Evolutionary conservation across 768 basidiomycete genomes (phyloP).

Genomic region (Mycena olivaceomarginata): DNA sequence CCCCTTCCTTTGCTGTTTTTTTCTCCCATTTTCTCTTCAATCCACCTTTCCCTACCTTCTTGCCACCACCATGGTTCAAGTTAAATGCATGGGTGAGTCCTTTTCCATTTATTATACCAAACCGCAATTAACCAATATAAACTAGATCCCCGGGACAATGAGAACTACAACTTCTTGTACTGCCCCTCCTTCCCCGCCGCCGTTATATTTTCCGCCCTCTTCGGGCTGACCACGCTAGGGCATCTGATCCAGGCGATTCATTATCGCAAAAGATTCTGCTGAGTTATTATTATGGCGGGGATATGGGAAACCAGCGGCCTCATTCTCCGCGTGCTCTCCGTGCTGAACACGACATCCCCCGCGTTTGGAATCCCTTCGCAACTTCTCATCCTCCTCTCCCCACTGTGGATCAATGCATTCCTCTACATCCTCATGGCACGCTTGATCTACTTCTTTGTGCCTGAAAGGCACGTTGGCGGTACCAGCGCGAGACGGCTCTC

Average conservation of each 20-base stretch:
- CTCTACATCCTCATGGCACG: conserved; percentile 49
- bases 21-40: neutral
- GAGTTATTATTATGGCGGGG: conserved; percentile 49
- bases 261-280: conserved; percentile 49
- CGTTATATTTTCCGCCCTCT: conserved; percentile 44
- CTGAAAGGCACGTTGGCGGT: conserved; percentile 42
- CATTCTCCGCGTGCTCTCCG: conserved; percentile 35
- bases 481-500: conserved; percentile 43
- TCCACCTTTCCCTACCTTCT: neutral
- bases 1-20: neutral
- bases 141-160: conserved; percentile 25
- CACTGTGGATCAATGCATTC: conserved; percentile 53
- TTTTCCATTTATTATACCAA: too few relatives aligned
- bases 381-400: conserved; percentile 48
- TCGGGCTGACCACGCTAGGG: conserved; percentile 39
- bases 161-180: conserved; percentile 40
- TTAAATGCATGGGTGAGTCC: conserved; percentile 19
- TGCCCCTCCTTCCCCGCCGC: conserved; percentile 48
- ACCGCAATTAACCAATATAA: neutral
- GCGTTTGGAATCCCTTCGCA: conserved; percentile 38
- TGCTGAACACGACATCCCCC: conserved; percentile 32
- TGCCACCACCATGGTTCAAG: conserved; percentile 23
- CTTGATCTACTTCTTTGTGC: conserved; percentile 47
- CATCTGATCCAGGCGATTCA: conserved; percentile 46
- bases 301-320: conserved; percentile 48